phyloP scores from a whole-genome alignment of 345 rosid genomes.

The Sisymbrium irio region DNA sequence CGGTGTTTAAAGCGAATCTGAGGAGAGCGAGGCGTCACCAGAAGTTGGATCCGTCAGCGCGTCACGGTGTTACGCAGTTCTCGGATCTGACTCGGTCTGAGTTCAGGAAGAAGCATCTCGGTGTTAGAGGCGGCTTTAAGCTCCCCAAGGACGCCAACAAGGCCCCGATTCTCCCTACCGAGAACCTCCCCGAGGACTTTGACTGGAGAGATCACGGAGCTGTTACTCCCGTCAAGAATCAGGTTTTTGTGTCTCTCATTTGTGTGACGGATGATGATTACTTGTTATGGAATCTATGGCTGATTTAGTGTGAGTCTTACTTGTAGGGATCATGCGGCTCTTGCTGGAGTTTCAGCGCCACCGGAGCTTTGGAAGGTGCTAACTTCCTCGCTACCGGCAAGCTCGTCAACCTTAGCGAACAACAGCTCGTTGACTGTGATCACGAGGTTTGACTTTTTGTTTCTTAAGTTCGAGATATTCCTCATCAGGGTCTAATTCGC shows the following conservation, averaged over 20 bases:
- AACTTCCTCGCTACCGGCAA: conserved; percentile 83
- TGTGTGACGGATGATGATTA: too few relatives aligned
- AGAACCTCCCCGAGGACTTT: conserved; percentile 70
- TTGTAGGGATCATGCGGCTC: conserved; percentile 95
- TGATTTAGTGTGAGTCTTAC: background rate
- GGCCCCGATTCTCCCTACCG: conserved; percentile 87
- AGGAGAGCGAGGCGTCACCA: conserved; percentile 74
- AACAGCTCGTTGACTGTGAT: conserved; percentile 98
- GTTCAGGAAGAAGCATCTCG: conserved; percentile 54
- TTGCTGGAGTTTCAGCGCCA: conserved; percentile 96
- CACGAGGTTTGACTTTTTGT: conserved; percentile 83
- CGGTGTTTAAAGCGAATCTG: conserved; percentile 56
- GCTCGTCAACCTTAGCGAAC: conserved; percentile 95
- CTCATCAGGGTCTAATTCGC: too few relatives aligned
- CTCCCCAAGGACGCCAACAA: conserved; percentile 71
- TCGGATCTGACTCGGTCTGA: conserved; percentile 82
- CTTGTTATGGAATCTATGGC: background rate
- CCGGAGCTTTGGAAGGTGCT: conserved; percentile 98
- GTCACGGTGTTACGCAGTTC: conserved; percentile 90
- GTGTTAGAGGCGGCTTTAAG: conserved; percentile 47
- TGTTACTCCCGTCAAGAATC: conserved; percentile 72
- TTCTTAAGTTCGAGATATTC: too few relatives aligned
- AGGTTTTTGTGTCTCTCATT: too few relatives aligned
- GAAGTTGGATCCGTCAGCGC: conserved; percentile 74
- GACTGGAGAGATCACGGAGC: conserved; percentile 99